A percentile compares a stretch with the other conserved stretches of the same genome.
phyloP scores from a whole-genome alignment of 1,284 basidiomycete genomes.

The Phellinidium pouzarii region DNA sequence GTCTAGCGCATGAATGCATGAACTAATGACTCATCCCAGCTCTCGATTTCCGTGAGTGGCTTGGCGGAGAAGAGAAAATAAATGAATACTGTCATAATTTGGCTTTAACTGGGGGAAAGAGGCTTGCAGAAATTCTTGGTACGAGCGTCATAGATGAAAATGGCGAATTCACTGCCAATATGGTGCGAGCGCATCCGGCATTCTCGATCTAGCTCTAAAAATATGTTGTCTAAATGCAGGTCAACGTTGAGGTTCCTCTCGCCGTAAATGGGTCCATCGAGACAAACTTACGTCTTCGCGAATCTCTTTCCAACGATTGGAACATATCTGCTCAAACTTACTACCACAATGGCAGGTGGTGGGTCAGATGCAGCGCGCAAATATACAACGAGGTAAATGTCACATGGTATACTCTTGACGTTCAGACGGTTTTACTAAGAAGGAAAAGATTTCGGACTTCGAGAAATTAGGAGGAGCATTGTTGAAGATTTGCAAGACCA shows the following conservation, averaged over 20 bases:
- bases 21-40: conserved; percentile 35
- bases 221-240: conserved; percentile 26
- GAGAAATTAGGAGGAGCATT: conserved; percentile 40
- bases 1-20: background rate
- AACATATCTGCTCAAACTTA: conserved; percentile 40
- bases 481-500: conserved; percentile 32
- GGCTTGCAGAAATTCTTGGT: conserved; percentile 56
- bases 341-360: conserved; percentile 61
- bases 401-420: background rate
- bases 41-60: conserved; percentile 68
- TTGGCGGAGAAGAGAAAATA: conserved; percentile 81
- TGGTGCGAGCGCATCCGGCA: conserved; percentile 42
- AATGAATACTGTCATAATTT: conserved; percentile 70
- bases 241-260: conserved; percentile 52
- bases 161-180: conserved; percentile 63
- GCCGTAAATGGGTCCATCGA: conserved; percentile 25
- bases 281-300: conserved; percentile 30
- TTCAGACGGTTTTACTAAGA: background rate
- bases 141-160: conserved; percentile 60
- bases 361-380: conserved; percentile 65
- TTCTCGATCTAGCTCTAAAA: background rate
- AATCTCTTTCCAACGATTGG: conserved; percentile 35
- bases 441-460: conserved; percentile 44
- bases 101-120: conserved; percentile 65
- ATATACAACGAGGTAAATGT: conserved; percentile 64